These are phyloP conservation scores for Lepidium didymum DNA, from an alignment of 345 rosid species.

Conservation along the genomic window DNA sequence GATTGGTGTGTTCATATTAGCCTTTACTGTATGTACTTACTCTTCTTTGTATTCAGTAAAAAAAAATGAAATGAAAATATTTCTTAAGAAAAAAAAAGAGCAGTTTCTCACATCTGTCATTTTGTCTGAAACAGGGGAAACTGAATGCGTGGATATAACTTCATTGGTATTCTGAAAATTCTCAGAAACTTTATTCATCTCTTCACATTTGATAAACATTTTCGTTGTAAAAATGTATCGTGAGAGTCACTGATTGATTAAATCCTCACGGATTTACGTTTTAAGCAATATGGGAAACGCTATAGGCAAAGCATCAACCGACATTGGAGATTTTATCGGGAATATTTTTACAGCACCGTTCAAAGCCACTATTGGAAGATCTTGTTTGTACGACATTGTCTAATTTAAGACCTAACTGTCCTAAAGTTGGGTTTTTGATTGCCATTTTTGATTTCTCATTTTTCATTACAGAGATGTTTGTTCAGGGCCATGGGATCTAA, in stretches of 20 bases:
- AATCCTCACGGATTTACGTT: neutral
- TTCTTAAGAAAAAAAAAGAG: too few species aligned
- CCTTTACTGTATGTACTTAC: conserved; percentile 1
- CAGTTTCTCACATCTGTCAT: neutral
- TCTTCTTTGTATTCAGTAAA: conserved; percentile 12
- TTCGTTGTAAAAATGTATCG: neutral
- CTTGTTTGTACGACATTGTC: conserved; percentile 37
- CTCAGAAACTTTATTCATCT: neutral
- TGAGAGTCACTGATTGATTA: neutral
- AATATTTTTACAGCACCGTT: conserved; percentile 50
- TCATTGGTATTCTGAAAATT: neutral
- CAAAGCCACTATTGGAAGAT: conserved; percentile 46
- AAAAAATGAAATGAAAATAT: too few species aligned
- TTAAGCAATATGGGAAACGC: conserved; percentile 38
- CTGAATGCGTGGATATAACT: neutral
- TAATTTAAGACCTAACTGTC: neutral
- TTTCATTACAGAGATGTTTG: conserved; percentile 46
- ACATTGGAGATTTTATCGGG: conserved; percentile 47
- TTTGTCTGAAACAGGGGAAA: neutral
- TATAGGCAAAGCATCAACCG: conserved; percentile 45
- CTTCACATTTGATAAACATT: neutral
- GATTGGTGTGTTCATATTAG: conserved; percentile 15
- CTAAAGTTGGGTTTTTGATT: neutral
- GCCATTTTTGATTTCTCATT: neutral
- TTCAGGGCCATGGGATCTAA: conserved; percentile 60